These are phyloP conservation scores for Vigna unguiculata DNA, from an alignment of 306 rosid genomes.

Conservation along the genomic window DNA sequence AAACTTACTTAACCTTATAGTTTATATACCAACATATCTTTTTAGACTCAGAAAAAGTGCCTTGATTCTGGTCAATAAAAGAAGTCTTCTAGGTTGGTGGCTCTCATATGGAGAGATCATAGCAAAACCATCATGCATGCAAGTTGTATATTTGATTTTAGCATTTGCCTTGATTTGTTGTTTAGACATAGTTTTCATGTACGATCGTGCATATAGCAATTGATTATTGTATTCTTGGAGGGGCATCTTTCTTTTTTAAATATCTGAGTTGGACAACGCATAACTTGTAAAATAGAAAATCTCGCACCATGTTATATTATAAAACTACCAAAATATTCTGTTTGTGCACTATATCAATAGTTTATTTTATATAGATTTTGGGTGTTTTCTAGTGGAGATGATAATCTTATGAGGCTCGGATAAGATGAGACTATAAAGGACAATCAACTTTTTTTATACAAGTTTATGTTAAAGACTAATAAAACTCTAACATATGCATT, in stretches of 20 bases:
- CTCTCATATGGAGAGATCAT: neutral
- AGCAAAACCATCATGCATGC: neutral
- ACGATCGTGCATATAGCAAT: neutral
- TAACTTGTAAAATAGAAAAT: no score
- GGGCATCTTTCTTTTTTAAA: neutral
- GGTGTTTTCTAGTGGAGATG: no score
- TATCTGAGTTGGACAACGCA: neutral
- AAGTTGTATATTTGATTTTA: neutral
- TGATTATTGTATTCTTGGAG: neutral
- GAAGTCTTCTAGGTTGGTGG: neutral
- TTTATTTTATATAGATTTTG: no score
- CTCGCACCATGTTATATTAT: no score
- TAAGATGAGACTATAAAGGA: no score
- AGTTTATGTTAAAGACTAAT: no score
- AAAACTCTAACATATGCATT: no score
- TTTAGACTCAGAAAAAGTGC: neutral
- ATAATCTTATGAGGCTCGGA: no score
- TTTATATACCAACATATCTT: conserved; percentile 2
- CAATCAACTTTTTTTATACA: no score
- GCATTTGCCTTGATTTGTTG: neutral
- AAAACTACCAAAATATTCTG: neutral
- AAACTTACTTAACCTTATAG: no score
- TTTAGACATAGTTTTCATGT: neutral
- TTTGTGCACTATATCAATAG: neutral
- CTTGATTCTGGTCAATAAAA: conserved; percentile 10